These are phyloP conservation scores for Cercophora samala DNA, from an alignment of 495 filamentous ascomycete species.

Conservation along the genomic window DNA sequence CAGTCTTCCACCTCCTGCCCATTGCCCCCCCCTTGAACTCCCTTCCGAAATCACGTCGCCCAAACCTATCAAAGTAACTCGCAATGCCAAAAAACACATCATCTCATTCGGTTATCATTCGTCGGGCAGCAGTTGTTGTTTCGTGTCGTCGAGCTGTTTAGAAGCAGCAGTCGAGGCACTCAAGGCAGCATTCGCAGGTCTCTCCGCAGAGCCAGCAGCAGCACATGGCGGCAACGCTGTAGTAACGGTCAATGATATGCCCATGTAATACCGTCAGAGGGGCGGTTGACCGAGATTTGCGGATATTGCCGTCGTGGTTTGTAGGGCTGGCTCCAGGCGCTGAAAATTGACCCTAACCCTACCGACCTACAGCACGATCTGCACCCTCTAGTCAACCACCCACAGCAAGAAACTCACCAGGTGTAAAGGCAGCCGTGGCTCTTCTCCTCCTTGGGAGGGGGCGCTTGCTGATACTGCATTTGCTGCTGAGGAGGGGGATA, in stretches of 20 bases:
- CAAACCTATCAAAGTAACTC: too few relatives aligned
- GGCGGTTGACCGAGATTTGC: neutral
- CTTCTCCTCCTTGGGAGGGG: slow-evolving; percentile 27
- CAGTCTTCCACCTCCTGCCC: too few relatives aligned
- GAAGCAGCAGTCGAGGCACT: slow-evolving; percentile 27
- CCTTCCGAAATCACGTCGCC: too few relatives aligned
- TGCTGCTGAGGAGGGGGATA: slow-evolving; percentile 16
- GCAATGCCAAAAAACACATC: too few relatives aligned
- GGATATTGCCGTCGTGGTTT: neutral
- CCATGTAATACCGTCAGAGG: neutral
- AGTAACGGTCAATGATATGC: neutral
- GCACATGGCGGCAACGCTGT: slow-evolving; percentile 25
- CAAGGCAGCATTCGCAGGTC: slow-evolving; percentile 29
- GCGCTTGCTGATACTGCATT: slow-evolving; percentile 24
- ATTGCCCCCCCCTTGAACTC: too few relatives aligned
- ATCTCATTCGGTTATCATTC: too few relatives aligned
- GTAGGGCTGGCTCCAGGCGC: neutral
- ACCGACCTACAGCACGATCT: neutral
- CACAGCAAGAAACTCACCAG: slow-evolving; percentile 13
- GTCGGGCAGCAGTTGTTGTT: neutral
- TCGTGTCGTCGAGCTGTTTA: slow-evolving; percentile 6
- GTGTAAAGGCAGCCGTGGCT: slow-evolving; percentile 29
- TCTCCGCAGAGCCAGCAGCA: slow-evolving; percentile 31
- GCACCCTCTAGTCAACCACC: neutral
- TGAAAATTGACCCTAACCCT: neutral